Percentiles rank a stretch among this genome's conserved stretches.
Evolutionary conservation across 768 basidiomycete species (phyloP).

Genomic region (Clathrus columnatus): DNA sequence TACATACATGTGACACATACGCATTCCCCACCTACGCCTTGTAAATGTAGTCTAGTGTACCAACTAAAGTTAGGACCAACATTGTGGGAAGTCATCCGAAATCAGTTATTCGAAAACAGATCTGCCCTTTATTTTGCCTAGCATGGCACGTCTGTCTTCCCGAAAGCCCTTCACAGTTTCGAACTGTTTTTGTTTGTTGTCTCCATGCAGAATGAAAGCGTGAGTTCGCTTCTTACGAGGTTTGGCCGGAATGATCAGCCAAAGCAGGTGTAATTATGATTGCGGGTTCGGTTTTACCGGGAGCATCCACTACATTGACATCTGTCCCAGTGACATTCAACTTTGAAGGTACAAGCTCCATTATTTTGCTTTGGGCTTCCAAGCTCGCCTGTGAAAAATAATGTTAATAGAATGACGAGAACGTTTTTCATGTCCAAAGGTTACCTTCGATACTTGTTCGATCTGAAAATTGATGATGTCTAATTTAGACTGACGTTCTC

Average conservation of each 20-base stretch:
- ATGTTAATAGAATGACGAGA: neutral
- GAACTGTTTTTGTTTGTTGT: too few species aligned
- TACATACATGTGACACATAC: too few species aligned
- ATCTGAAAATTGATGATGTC: slow-evolving; percentile 75
- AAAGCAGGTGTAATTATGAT: neutral
- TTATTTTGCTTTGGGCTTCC: slow-evolving; percentile 69
- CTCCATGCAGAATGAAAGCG: too few species aligned
- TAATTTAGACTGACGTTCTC: slow-evolving; percentile 58
- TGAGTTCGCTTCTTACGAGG: neutral
- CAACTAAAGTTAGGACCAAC: too few species aligned
- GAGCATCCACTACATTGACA: neutral
- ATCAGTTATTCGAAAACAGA: too few species aligned
- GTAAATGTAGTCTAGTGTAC: too few species aligned
- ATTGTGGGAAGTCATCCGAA: too few species aligned
- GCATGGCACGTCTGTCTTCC: too few species aligned
- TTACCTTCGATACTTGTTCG: slow-evolving; percentile 66
- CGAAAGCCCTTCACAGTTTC: too few species aligned
- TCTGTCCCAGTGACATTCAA: neutral
- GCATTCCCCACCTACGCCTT: too few species aligned
- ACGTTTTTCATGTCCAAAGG: neutral
- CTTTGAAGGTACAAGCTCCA: slow-evolving; percentile 47
- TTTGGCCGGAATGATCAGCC: neutral
- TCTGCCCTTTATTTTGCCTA: too few species aligned
- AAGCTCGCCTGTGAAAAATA: slow-evolving; percentile 43
- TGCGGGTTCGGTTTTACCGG: neutral